Evolutionary conservation across 768 basidiomycete genomes (phyloP).

Genomic region (Auricularia auricula-judae): DNA sequence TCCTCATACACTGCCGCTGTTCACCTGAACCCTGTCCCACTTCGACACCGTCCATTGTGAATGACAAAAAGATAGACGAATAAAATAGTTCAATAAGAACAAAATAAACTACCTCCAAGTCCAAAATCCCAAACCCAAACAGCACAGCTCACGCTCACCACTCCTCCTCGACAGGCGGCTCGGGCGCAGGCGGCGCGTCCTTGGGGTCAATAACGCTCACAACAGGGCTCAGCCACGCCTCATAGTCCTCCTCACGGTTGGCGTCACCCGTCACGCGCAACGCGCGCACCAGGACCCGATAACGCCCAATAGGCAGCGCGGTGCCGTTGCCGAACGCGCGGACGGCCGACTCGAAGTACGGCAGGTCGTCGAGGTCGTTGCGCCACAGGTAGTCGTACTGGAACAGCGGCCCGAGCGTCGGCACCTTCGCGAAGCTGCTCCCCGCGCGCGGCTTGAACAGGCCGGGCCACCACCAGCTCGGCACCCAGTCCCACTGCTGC

Average conservation of each 20-base stretch:
- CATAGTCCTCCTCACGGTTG: constrained; percentile 7
- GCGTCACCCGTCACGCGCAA: constrained; percentile 10
- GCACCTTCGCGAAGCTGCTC: background rate
- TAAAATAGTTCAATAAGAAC: no score
- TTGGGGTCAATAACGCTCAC: background rate
- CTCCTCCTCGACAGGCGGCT: no score
- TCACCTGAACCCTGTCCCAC: no score
- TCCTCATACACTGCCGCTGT: no score
- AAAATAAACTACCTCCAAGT: no score
- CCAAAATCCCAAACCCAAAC: no score
- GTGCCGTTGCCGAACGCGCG: constrained; percentile 17
- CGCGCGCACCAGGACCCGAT: constrained; percentile 11
- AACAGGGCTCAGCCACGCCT: constrained; percentile 11
- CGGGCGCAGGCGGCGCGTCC: no score
- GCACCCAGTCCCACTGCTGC: background rate
- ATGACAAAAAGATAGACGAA: no score
- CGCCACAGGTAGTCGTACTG: background rate
- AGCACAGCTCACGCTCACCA: no score
- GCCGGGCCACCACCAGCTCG: background rate
- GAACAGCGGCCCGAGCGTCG: background rate
- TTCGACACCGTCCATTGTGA: no score
- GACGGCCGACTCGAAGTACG: background rate
- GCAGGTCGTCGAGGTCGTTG: background rate
- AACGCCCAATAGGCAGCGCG: constrained; percentile 20
- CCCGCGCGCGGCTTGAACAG: background rate